Conservation (phyloP, 2,329 filamentous ascomycete species). For the Dryadomyces quercus-mongolicae region DNA sequence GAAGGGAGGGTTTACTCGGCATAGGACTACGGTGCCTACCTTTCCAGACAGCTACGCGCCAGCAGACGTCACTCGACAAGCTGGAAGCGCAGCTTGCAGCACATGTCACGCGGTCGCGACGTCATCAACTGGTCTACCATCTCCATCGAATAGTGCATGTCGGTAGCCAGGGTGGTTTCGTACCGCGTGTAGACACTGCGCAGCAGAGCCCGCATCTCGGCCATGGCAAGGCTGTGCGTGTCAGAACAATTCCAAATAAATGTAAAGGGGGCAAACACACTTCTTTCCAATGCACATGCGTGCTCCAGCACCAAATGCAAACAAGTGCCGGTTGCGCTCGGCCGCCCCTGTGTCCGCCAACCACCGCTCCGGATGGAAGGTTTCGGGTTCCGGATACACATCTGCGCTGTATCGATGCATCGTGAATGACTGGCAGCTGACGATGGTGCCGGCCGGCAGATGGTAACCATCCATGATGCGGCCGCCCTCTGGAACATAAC, state of each 20-base stretch:
- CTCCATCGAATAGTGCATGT: conserved; percentile 3
- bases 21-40: no score
- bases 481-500: conserved; percentile 8
- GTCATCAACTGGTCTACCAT: conserved; percentile 5
- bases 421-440: conserved; percentile 19
- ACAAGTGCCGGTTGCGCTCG: neutral
- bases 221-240: conserved; percentile 3
- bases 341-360: conserved; percentile 3
- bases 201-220: conserved; percentile 2
- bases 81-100: conserved; percentile 4
- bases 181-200: conserved; percentile 1
- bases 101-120: conserved; percentile 4
- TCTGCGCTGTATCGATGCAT: conserved; percentile 18
- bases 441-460: conserved; percentile 18
- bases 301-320: conserved; percentile 4
- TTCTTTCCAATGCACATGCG: conserved; percentile 5
- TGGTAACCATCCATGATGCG: conserved; percentile 14
- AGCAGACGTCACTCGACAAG: neutral
- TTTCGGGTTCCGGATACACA: conserved; percentile 19
- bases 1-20: no score
- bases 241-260: neutral
- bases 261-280: neutral
- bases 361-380: conserved; percentile 26
- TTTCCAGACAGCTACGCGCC: neutral
- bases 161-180: neutral